Percentiles rank a stretch among this genome's conserved stretches.
phyloP scores from a whole-genome alignment of 2,329 filamentous ascomycete genomes.

The Neopestalotiopsis sp. region DNA sequence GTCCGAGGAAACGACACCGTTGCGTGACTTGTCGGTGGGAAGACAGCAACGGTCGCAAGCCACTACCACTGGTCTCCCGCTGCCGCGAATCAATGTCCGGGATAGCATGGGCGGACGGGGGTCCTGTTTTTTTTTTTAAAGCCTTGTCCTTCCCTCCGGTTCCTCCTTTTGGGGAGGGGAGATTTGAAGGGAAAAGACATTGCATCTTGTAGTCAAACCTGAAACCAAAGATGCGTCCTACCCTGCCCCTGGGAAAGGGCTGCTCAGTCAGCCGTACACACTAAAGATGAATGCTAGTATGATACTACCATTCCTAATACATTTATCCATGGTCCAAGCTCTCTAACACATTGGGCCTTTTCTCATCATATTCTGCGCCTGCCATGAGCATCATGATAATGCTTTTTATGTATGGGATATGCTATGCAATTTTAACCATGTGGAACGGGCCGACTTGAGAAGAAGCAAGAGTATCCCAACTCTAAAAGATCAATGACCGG shows the following conservation, averaged over 20 bases:
- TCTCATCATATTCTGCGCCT: background rate
- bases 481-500: background rate
- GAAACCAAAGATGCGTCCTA: constrained; percentile 15
- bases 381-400: background rate
- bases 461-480: background rate
- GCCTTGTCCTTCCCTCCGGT: background rate
- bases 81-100: background rate
- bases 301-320: background rate
- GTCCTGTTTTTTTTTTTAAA: background rate
- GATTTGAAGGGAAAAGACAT: constrained; percentile 17
- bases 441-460: background rate
- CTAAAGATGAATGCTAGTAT: background rate
- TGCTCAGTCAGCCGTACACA: background rate
- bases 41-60: constrained; percentile 6
- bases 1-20: constrained; percentile 5
- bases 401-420: background rate
- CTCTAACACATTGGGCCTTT: background rate
- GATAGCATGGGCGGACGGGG: background rate
- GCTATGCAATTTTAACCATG: background rate
- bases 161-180: background rate
- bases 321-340: constrained; percentile 4
- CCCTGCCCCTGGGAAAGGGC: constrained; percentile 5
- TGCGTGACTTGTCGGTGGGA: background rate
- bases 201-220: constrained; percentile 15
- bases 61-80: background rate